These are phyloP conservation scores for Mycena filopes DNA, from an alignment of 768 basidiomycete species.

Conservation along the genomic window DNA sequence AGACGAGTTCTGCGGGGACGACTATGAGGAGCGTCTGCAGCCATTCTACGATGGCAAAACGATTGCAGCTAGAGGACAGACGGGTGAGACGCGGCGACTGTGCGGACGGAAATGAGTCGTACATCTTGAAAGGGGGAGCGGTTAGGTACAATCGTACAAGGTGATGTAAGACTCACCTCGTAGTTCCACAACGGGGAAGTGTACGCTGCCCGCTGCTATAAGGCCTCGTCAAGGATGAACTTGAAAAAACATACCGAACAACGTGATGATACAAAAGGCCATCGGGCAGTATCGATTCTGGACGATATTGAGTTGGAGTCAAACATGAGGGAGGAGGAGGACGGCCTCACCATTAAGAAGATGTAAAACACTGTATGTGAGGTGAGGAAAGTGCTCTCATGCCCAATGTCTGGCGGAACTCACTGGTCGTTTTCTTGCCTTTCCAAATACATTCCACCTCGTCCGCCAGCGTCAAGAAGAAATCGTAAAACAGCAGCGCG, in stretches of 20 bases:
- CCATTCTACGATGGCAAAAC: slow-evolving; percentile 44
- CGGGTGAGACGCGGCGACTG: background rate
- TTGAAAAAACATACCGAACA: slow-evolving; percentile 35
- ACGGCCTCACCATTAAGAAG: slow-evolving; percentile 28
- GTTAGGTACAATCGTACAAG: background rate
- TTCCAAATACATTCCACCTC: slow-evolving; percentile 40
- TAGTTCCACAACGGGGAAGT: slow-evolving; percentile 39
- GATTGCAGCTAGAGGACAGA: slow-evolving; percentile 38
- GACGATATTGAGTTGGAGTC: background rate
- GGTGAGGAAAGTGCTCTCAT: background rate
- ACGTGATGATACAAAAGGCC: slow-evolving; percentile 40
- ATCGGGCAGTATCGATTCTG: slow-evolving; percentile 42
- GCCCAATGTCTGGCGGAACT: background rate
- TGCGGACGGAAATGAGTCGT: background rate
- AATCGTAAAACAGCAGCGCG: slow-evolving; percentile 39
- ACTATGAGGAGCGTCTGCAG: slow-evolving; percentile 41
- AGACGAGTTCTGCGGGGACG: slow-evolving; percentile 40
- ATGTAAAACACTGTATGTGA: slow-evolving; percentile 28
- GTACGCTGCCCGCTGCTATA: slow-evolving; percentile 34
- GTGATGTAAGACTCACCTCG: slow-evolving; percentile 24
- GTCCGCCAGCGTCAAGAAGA: slow-evolving; percentile 35
- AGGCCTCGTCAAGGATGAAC: background rate
- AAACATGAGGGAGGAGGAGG: background rate
- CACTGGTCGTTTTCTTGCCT: slow-evolving; percentile 33
- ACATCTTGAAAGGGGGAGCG: slow-evolving; percentile 23